A percentile compares a stretch with the other conserved stretches of the same genome.
These are phyloP conservation scores for Blastobotrys illinoisensis DNA, from an alignment of 1,139 yeast genomes.

Conservation along the genomic window DNA sequence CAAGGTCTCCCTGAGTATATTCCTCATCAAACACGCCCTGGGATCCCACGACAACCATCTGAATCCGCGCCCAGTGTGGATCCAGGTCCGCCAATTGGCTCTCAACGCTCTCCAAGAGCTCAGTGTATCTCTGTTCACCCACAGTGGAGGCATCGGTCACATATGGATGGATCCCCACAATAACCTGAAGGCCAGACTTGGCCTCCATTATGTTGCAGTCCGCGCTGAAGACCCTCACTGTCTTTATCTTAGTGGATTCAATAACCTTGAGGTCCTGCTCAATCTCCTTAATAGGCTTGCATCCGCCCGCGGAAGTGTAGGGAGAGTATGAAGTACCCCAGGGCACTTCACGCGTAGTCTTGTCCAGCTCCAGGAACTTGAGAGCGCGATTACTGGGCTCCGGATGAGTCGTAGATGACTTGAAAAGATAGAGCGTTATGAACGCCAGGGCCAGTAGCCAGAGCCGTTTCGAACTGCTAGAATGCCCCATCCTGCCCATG, in stretches of 20 bases:
- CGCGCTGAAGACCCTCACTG: slow-evolving; percentile 23
- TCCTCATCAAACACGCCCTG: slow-evolving; percentile 25
- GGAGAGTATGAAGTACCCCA: slow-evolving; percentile 82
- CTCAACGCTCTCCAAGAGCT: slow-evolving; percentile 16
- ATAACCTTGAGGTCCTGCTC: slow-evolving; percentile 54
- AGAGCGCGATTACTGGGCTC: background rate
- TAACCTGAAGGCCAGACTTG: slow-evolving; percentile 16
- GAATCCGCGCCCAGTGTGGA: slow-evolving; percentile 21
- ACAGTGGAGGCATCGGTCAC: slow-evolving; percentile 10
- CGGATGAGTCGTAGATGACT: background rate
- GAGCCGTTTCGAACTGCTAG: background rate
- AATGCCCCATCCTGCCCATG: background rate
- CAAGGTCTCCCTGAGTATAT: slow-evolving; percentile 24
- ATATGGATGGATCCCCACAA: slow-evolving; percentile 26
- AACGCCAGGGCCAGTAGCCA: background rate
- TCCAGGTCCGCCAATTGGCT: slow-evolving; percentile 21
- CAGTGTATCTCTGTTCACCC: slow-evolving; percentile 5
- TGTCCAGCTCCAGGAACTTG: background rate
- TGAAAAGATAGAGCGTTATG: background rate
- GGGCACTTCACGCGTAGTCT: slow-evolving; percentile 27
- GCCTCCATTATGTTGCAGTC: slow-evolving; percentile 26
- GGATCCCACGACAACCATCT: slow-evolving; percentile 27
- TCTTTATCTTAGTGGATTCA: slow-evolving; percentile 32
- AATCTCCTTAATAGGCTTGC: slow-evolving; percentile 60
- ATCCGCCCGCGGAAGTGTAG: slow-evolving; percentile 61